These are phyloP conservation scores for Colletotrichum sojae DNA, from an alignment of 2,329 filamentous ascomycete species.

Conservation along the genomic window DNA sequence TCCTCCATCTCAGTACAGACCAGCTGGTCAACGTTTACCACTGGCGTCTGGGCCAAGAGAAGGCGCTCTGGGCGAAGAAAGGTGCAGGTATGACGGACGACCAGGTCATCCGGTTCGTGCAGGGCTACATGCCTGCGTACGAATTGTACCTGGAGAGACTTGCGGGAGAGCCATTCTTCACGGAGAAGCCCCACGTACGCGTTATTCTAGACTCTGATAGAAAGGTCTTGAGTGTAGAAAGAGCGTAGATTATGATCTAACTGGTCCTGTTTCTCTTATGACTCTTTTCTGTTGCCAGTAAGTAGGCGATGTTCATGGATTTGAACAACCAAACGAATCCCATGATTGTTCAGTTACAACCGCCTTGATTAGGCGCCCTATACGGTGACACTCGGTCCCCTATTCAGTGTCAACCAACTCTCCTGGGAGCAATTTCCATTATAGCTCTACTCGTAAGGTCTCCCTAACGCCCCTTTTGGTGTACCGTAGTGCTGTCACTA, in stretches of 20 bases:
- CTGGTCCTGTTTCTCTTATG: background rate
- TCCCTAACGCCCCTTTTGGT: too few relatives aligned
- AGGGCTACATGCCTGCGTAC: slow-evolving; percentile 39
- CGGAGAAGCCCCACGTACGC: slow-evolving; percentile 23
- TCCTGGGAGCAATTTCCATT: background rate
- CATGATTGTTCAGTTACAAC: too few relatives aligned
- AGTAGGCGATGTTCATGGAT: background rate
- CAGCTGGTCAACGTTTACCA: slow-evolving; percentile 34
- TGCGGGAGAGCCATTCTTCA: slow-evolving; percentile 18
- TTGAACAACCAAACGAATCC: too few relatives aligned
- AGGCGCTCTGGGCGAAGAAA: slow-evolving; percentile 36
- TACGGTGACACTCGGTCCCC: too few relatives aligned
- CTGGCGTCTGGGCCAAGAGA: slow-evolving; percentile 37
- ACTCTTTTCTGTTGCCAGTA: background rate
- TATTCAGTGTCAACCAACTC: too few relatives aligned
- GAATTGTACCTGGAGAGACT: slow-evolving; percentile 35
- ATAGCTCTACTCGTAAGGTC: background rate
- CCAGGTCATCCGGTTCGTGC: slow-evolving; percentile 35
- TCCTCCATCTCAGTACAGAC: slow-evolving; percentile 35
- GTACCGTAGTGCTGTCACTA: too few relatives aligned
- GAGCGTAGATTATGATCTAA: slow-evolving; percentile 1
- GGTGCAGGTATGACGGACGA: slow-evolving; percentile 35
- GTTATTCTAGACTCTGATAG: slow-evolving; percentile 28
- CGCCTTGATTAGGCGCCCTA: too few relatives aligned
- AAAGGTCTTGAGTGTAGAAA: slow-evolving; percentile 14